These are phyloP conservation scores for Bromus sterilis DNA, from an alignment of 176 grass and related monocot genomes.

Conservation along the genomic window DNA sequence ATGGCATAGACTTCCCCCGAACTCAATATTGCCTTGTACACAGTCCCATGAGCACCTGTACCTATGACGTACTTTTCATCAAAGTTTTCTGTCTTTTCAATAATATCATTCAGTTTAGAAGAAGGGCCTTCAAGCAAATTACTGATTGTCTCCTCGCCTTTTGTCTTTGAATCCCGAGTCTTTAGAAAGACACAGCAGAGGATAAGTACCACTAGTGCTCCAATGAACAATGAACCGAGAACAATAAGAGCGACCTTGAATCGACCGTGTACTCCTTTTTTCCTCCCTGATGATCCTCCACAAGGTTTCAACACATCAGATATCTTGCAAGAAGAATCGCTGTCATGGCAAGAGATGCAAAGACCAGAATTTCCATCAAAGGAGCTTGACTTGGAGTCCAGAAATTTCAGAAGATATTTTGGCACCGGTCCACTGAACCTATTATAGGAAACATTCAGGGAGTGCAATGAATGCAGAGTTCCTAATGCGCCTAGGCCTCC, in stretches of 20 bases:
- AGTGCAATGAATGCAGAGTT: slow-evolving; percentile 34
- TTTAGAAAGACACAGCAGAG: slow-evolving; percentile 16
- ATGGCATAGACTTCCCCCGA: slow-evolving; percentile 55
- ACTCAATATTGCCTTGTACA: slow-evolving; percentile 53
- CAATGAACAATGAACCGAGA: slow-evolving; percentile 38
- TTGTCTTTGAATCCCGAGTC: not conserved
- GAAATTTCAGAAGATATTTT: slow-evolving; percentile 37
- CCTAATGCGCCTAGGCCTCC: slow-evolving; percentile 35
- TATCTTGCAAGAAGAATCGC: slow-evolving; percentile 36
- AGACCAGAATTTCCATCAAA: slow-evolving; percentile 55
- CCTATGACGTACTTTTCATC: slow-evolving; percentile 48
- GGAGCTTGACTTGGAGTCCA: slow-evolving; percentile 33
- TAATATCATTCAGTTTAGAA: slow-evolving; percentile 40
- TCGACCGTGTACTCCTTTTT: not conserved
- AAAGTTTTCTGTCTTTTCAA: slow-evolving; percentile 64
- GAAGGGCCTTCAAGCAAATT: slow-evolving; percentile 40
- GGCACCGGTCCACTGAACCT: slow-evolving; percentile 51
- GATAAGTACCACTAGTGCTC: slow-evolving; percentile 19
- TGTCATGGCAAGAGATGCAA: slow-evolving; percentile 31
- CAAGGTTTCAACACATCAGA: slow-evolving; percentile 30
- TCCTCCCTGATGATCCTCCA: not conserved
- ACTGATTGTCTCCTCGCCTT: not conserved
- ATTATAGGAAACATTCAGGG: slow-evolving; percentile 57
- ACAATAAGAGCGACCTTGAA: slow-evolving; percentile 32
- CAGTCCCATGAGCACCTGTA: slow-evolving; percentile 58